Conservation (phyloP, 495 filamentous ascomycete genomes). For the Pyronema omphalodes region DNA sequence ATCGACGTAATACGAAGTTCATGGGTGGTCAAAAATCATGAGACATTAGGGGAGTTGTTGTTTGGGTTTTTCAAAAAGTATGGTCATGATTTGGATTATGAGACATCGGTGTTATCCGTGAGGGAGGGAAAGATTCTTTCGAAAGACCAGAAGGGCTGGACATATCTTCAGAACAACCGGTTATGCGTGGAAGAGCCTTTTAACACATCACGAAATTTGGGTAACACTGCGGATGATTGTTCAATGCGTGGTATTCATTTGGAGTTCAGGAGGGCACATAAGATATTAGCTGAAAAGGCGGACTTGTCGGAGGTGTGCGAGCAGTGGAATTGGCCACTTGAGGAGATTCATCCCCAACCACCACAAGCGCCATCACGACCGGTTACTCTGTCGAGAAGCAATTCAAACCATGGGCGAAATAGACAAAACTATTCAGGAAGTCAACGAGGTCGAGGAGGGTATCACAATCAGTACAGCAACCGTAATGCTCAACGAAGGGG, state of each 20-base stretch:
- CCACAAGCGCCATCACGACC: slow-evolving; percentile 44
- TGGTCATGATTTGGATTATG: slow-evolving; percentile 81
- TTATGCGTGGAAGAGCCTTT: slow-evolving; percentile 96
- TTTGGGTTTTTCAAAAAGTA: slow-evolving; percentile 93
- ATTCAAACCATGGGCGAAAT: slow-evolving; percentile 31
- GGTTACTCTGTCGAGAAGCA: slow-evolving; percentile 35
- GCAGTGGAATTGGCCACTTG: slow-evolving; percentile 65
- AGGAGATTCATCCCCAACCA: slow-evolving; percentile 62
- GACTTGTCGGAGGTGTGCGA: slow-evolving; percentile 66
- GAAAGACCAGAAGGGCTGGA: slow-evolving; percentile 74
- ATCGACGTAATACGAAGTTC: slow-evolving; percentile 42
- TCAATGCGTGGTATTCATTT: slow-evolving; percentile 80
- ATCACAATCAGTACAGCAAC: slow-evolving; percentile 27
- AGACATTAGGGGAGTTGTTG: slow-evolving; percentile 61
- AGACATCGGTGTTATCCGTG: slow-evolving; percentile 67
- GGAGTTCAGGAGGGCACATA: slow-evolving; percentile 76
- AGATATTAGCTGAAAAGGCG: slow-evolving; percentile 46
- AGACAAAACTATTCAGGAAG: slow-evolving; percentile 31
- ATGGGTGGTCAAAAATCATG: slow-evolving; percentile 64
- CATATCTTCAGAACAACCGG: slow-evolving; percentile 50
- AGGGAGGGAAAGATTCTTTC: slow-evolving; percentile 66
- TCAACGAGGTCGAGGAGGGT: slow-evolving; percentile 35
- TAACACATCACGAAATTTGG: slow-evolving; percentile 79
- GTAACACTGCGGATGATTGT: slow-evolving; percentile 88
- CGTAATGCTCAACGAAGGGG: slow-evolving; percentile 9